Base-by-base conservation (phyloP, 805 yeast genomes). In the Sugiyamaella lignohabitans region DNA sequence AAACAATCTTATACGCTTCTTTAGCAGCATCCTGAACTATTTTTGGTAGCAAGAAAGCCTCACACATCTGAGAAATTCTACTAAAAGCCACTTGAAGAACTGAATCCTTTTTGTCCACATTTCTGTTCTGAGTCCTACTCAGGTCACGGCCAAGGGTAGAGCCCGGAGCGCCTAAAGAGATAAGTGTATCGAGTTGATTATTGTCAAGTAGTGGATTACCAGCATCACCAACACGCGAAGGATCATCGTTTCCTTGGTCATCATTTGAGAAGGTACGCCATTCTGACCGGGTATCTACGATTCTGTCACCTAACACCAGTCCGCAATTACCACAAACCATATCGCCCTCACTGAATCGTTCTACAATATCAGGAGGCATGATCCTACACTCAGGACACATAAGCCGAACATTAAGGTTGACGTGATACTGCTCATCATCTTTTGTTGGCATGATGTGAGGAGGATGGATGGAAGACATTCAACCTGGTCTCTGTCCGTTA, bases 321-420 rank as follows among this genome's bases (percentile, higher is more conserved):
- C 98, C 98, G 71, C 98, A 93, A 52, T 88, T 75, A 1, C 96
- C 98, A 70, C 98, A 91, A n/a, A 91, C 96, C 58, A 93, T 88
- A 66, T 91, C 98, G 37, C 98, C 98, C 64, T 91, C 98, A 57
- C 95, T 84, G 60, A 89, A 94, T 56, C 97, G 72, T 69, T 91
- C 98, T 21, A 89, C 86, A 53, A 91, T 73, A 60, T 91, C 95
- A 3, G 98, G 98, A 11, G 98, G 98, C 60, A 80, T 86, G 29
- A 86, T 89, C 62, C 87, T 84, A 69, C 98, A 91, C 62, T 91
- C 98, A 1, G 98, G 98, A 64, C 98, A 91, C 16, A 91, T 82
- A 53, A 91, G 72, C 11, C 87, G 85, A 55, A 91, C 88, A 64
- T 87, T 91, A 62, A 91, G 73, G 68, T 91, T 64, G 40, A 56